These are phyloP conservation scores for Bruguiera gymnorhiza DNA, from an alignment of 345 rosid genomes.

Conservation along the genomic window DNA sequence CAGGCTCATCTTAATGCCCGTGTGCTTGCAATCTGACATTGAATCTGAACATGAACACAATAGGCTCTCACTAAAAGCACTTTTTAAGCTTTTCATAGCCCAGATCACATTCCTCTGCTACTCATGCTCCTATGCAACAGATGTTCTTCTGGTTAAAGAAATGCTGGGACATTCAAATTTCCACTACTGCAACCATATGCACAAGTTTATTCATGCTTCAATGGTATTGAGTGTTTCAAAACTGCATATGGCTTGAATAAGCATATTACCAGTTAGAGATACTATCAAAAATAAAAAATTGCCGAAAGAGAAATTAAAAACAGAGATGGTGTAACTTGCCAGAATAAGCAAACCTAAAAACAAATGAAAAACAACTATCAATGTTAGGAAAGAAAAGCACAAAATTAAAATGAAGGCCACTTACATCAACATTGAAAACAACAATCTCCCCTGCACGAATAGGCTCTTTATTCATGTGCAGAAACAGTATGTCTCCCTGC, in stretches of 20 bases:
- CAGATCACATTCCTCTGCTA: not conserved
- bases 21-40: too few species aligned
- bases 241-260: not conserved
- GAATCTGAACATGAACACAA: too few species aligned
- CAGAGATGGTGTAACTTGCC: too few species aligned
- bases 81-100: not conserved
- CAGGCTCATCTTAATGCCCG: too few species aligned
- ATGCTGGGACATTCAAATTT: not conserved
- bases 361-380: not conserved
- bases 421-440: constrained; percentile 88
- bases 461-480: constrained; percentile 88
- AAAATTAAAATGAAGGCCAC: constrained; percentile 11
- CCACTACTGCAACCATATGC: not conserved
- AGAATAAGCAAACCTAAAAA: not conserved
- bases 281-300: not conserved
- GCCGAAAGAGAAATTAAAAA: too few species aligned
- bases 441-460: constrained; percentile 97
- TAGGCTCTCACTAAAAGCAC: not conserved
- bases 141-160: not conserved
- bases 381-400: not conserved
- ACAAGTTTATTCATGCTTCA: not conserved
- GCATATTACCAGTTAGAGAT: too few species aligned
- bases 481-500: constrained; percentile 95
- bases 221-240: not conserved
- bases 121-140: not conserved